Evolutionary conservation across 2,329 filamentous ascomycete species (phyloP), one percentile per base, ranked within the genome.

Genomic region (Botryotinia narcissicola): DNA sequence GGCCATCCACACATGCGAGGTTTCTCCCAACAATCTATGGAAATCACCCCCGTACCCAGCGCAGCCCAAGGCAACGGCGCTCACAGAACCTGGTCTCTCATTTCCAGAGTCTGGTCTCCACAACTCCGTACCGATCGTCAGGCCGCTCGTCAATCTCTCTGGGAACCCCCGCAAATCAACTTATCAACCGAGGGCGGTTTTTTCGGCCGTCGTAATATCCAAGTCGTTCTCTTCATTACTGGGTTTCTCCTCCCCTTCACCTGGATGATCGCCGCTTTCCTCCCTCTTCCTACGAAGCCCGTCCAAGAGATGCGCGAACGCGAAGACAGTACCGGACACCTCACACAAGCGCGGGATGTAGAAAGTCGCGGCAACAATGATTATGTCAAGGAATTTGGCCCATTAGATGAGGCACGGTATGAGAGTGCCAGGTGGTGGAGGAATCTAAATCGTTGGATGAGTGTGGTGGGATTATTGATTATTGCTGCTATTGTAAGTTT

Each of bases 191-290:
- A 90, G 57, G 88, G 87, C 51, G 86, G 87, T 25, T 79, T 89
- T 5, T 86, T 92, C 75, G 90, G 90, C 69, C 87, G 88, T 75
- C 88, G 92, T 75, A 95, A 95, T 79, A 83, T 90, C 64, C 94
- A 97, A 81, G 87, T 95, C 44, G 84, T 92, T 70, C 84, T 93
- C 67, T 97, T 97, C 82, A 89, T 90, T 72, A 60, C 91, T 64
- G 94, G 94, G 37, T 97, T 97, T 79, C 84, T 95, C 64, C 89
- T 94, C 79, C 94, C 93, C 9, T 86, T 94, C 75, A 92, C 91
- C 72, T 97, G 93, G 93, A 92, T 95, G 84, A 85, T 94, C 75
- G 94, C 91, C 2, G 88, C 93, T 1, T 86, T 95, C 71, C 84
- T 96, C 20, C 92, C 93, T 1, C 82, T 97, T 10, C 92, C 92